Conservation (phyloP, 306 rosid genomes). For the Crotalaria pallida region DNA sequence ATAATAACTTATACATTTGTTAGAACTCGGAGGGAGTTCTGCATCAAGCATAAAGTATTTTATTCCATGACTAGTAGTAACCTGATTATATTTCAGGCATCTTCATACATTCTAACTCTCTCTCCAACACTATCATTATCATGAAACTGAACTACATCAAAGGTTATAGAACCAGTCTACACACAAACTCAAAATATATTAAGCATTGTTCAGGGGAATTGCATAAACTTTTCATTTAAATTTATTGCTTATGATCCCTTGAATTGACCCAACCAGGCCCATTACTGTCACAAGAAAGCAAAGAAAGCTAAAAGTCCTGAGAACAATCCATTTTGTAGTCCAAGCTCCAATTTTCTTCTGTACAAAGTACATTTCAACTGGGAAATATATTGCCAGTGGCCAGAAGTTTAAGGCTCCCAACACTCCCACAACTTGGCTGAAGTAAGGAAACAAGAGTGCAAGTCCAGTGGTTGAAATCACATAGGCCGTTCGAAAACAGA, state of each 20-base stretch:
- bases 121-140: neutral
- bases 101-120: no score
- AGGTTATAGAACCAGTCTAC: neutral
- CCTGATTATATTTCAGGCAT: no score
- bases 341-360: constrained; percentile 50
- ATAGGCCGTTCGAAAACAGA: constrained; percentile 46
- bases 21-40: neutral
- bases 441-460: constrained; percentile 56
- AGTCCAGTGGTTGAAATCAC: constrained; percentile 47
- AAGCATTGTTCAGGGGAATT: neutral
- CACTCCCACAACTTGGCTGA: constrained; percentile 54
- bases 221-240: neutral
- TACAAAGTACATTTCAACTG: constrained; percentile 59
- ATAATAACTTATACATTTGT: neutral
- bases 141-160: neutral
- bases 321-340: constrained; percentile 48
- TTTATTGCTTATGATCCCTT: constrained; percentile 7
- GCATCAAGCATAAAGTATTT: neutral
- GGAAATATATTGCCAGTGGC: constrained; percentile 64
- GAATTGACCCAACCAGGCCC: constrained; percentile 10
- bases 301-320: constrained; percentile 39
- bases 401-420: constrained; percentile 65
- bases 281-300: constrained; percentile 50
- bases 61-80: neutral
- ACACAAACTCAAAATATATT: neutral